Percentiles rank a stretch among this genome's conserved stretches.
phyloP scores from a whole-genome alignment of 2,329 filamentous ascomycete species.

The Penicillium nordicum region DNA sequence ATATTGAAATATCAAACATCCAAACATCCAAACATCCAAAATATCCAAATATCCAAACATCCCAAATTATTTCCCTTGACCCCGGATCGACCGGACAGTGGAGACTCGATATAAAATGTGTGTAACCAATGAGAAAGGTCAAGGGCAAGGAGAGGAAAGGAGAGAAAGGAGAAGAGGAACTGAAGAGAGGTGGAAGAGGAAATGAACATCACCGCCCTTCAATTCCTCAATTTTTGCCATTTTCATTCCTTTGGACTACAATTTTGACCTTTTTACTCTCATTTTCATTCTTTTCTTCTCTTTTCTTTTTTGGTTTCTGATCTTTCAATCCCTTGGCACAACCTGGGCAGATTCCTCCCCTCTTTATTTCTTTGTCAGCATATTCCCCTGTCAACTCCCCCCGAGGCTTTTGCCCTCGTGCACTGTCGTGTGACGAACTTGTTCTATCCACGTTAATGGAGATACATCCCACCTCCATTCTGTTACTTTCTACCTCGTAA shows the following conservation, averaged over 20 bases:
- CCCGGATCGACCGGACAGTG: conserved; percentile 26
- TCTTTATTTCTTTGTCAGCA: conserved; percentile 11
- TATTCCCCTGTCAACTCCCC: background rate
- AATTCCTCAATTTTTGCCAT: background rate
- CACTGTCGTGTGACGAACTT: conserved; percentile 15
- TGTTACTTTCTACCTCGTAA: conserved; percentile 12
- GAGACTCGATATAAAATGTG: conserved; percentile 12
- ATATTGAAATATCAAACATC: background rate
- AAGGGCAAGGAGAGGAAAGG: background rate
- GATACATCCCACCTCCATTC: conserved; percentile 8
- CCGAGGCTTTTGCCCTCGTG: conserved; percentile 3
- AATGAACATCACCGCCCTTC: background rate
- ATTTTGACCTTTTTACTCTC: background rate
- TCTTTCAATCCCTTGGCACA: background rate
- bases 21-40: background rate
- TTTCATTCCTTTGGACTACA: background rate
- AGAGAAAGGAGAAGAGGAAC: background rate
- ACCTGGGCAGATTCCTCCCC: background rate
- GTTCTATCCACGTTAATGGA: conserved; percentile 19
- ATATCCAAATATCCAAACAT: background rate
- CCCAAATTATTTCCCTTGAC: conserved; percentile 8
- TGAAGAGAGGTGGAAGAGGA: background rate
- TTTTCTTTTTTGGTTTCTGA: background rate
- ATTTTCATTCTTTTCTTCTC: conserved; percentile 1
- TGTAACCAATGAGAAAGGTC: conserved; percentile 16